Evolutionary conservation across 768 basidiomycete genomes (phyloP), one percentile per base, ranked within the genome.

Genomic region (Collybiopsis confluens): DNA sequence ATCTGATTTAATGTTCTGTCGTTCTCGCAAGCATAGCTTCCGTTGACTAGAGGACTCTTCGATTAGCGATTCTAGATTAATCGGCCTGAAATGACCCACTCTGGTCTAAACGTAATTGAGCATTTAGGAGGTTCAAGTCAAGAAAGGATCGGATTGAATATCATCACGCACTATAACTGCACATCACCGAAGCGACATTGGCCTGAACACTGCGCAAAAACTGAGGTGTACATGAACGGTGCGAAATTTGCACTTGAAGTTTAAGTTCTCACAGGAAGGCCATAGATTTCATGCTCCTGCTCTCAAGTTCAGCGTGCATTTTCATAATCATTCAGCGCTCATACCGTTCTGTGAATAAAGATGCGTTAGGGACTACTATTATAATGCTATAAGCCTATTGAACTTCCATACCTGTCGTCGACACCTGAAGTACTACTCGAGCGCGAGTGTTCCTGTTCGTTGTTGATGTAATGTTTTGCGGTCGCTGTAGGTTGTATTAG

Each of bases 111-210:
- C 20, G 11, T 18, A 0, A 8, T 30, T n/a, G 20, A 30, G 10
- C 33, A 28, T 30, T 26, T 4, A 35, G 2, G 16, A 11, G 18
- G 7, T 16, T 21, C n/a, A 20, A 37, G 18, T n/a, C 24, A 30
- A 33, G 13, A 24, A 44, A 5, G n/a, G n/a, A n/a, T 18, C 7
- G n/a, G 35, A 45, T 7, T 18, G 28, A 42, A 26, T 3, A 9
- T 15, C 15, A 15, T 20, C 11, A 44, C 30, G 2, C 23, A 54
- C 54, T 83, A 59, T 83, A 83, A 55, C 80, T 81, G 64, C 83
- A 85, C 83, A 85, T 85, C 52, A 87, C 75, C 3, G 82, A 64
- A 1, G 85, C 80, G 10, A 85, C 85, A 52, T 81, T 80, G 10
- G 85, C 85, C 64, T 80, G 77, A 3, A 87, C 80, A 18, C 80